Percentiles rank a stretch among this genome's conserved stretches.
Evolutionary conservation across 2,329 filamentous ascomycete genomes (phyloP).

Genomic region (Aspergillus brasiliensis): DNA sequence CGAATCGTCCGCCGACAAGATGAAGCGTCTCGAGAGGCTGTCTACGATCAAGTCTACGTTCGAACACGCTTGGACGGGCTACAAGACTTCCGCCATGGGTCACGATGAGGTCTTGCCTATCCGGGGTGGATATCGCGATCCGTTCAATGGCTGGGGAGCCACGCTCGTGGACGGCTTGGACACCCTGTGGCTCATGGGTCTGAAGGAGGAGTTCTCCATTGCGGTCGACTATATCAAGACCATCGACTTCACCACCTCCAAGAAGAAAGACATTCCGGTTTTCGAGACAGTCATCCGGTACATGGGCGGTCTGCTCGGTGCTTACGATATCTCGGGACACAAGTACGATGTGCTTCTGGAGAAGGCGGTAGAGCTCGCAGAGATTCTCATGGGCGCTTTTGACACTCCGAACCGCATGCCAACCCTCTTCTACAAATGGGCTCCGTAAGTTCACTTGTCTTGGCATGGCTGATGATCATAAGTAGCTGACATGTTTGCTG

Average conservation of each 20-base stretch:
- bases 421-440: slow-evolving; percentile 76
- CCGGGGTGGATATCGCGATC: slow-evolving; percentile 67
- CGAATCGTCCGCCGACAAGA: slow-evolving; percentile 63
- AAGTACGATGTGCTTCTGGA: slow-evolving; percentile 69
- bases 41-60: slow-evolving; percentile 72
- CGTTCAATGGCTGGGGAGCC: slow-evolving; percentile 90
- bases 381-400: slow-evolving; percentile 79
- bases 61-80: slow-evolving; percentile 77
- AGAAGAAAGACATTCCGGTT: slow-evolving; percentile 72
- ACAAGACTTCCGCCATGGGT: slow-evolving; percentile 76
- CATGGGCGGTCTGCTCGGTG: slow-evolving; percentile 79
- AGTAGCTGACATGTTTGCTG: background rate
- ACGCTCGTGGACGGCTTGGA: slow-evolving; percentile 82
- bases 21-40: slow-evolving; percentile 66
- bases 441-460: slow-evolving; percentile 53
- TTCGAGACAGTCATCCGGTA: slow-evolving; percentile 94
- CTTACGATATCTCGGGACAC: slow-evolving; percentile 80
- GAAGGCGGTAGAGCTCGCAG: slow-evolving; percentile 77
- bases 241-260: slow-evolving; percentile 81
- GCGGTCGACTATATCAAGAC: slow-evolving; percentile 68
- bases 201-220: slow-evolving; percentile 77
- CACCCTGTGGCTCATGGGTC: slow-evolving; percentile 82
- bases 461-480: background rate
- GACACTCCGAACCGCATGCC: slow-evolving; percentile 96
- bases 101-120: slow-evolving; percentile 85